A percentile compares a stretch with the other conserved stretches of the same genome.
Evolutionary conservation across 371 early-diverging fungal species (phyloP).

Genomic region (Cokeromyces recurvatus): DNA sequence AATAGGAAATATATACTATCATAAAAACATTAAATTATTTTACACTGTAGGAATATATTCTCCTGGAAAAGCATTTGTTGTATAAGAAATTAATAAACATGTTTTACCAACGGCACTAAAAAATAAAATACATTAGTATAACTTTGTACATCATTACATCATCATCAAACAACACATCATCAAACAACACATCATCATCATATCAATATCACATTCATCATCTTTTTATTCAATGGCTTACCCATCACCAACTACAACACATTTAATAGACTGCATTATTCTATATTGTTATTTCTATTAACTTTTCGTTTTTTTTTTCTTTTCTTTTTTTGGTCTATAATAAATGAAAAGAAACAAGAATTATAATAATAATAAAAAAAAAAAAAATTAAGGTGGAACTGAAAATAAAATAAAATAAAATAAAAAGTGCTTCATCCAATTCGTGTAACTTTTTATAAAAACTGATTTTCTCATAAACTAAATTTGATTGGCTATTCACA

Average conservation of each 20-base stretch:
- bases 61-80: constrained; percentile 96
- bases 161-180: neutral
- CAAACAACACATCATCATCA: no score
- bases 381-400: neutral
- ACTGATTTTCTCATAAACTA: no score
- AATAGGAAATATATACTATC: no score
- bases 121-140: neutral
- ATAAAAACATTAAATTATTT: no score
- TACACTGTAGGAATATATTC: constrained; percentile 98
- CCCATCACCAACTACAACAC: constrained; percentile 98
- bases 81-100: constrained; percentile 93
- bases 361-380: neutral
- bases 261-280: constrained; percentile 93
- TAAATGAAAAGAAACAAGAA: neutral
- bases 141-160: neutral
- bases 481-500: no score
- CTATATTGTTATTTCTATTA: no score
- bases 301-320: no score
- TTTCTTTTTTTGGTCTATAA: neutral
- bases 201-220: no score
- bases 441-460: no score
- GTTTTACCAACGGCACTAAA: constrained; percentile 92
- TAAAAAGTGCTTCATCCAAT: neutral
- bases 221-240: constrained; percentile 34
- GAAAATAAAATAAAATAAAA: neutral